Evolutionary conservation across 805 yeast species (phyloP).

Genomic region (Lipomyces japonicus): DNA sequence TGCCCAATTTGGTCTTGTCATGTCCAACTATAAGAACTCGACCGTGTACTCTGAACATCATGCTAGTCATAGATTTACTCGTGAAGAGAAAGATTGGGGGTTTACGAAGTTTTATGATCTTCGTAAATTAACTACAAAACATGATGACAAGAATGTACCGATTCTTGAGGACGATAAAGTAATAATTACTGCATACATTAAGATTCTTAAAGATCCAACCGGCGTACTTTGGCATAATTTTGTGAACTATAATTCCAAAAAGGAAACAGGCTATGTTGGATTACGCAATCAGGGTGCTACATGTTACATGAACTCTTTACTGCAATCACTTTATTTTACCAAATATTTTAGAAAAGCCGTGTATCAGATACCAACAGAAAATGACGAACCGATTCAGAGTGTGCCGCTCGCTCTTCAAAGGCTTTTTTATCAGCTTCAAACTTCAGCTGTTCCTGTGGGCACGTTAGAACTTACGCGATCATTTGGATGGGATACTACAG

Average conservation of each 20-base stretch:
- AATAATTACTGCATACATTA: constrained; percentile 71
- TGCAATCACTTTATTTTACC: constrained; percentile 89
- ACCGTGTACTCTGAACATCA: constrained; percentile 54
- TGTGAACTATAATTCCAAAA: constrained; percentile 76
- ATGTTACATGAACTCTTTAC: constrained; percentile 86
- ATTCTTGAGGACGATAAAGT: constrained; percentile 53
- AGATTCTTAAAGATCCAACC: constrained; percentile 80
- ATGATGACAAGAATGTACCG: constrained; percentile 40
- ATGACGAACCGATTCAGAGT: constrained; percentile 49
- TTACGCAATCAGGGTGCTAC: constrained; percentile 97
- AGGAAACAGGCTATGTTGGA: constrained; percentile 86
- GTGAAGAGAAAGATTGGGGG: constrained; percentile 91
- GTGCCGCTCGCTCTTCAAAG: constrained; percentile 86
- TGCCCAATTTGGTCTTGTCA: constrained; percentile 80
- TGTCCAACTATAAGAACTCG: constrained; percentile 78
- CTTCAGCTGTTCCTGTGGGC: constrained; percentile 70
- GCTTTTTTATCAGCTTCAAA: constrained; percentile 73
- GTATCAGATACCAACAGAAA: constrained; percentile 80
- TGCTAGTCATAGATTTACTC: constrained; percentile 74
- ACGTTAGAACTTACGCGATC: constrained; percentile 84
- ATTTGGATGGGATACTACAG: constrained; percentile 96
- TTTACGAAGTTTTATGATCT: constrained; percentile 71
- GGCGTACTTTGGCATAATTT: constrained; percentile 94
- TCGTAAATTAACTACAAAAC: constrained; percentile 39
- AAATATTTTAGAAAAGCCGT: constrained; percentile 77